Percentiles rank a stretch among this genome's conserved stretches.
phyloP scores from a whole-genome alignment of 2,329 filamentous ascomycete species.

The Diaporthe longicolla region DNA sequence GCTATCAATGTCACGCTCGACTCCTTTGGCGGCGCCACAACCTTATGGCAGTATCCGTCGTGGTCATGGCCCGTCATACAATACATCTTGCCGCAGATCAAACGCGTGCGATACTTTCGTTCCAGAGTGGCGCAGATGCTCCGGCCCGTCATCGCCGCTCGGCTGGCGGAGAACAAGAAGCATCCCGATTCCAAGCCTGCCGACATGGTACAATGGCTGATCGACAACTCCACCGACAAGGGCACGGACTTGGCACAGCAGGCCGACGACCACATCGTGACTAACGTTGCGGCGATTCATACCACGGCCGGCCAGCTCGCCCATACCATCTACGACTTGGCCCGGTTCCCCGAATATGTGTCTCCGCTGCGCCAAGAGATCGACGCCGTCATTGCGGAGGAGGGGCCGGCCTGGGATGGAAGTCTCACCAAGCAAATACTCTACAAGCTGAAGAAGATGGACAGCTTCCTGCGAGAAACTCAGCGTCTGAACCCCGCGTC shows the following conservation, averaged over 20 bases:
- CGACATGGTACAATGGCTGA: constrained; percentile 2
- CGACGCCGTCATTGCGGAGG: not conserved
- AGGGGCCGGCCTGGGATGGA: not conserved
- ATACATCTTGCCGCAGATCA: not conserved
- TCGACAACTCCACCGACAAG: constrained; percentile 3
- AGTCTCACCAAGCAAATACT: not conserved
- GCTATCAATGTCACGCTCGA: constrained; percentile 3
- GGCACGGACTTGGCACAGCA: constrained; percentile 1
- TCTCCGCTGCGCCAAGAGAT: not conserved
- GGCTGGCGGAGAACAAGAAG: not conserved
- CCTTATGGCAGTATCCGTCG: not conserved
- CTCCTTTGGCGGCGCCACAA: not conserved
- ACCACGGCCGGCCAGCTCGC: constrained; percentile 63
- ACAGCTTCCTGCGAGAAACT: constrained; percentile 44
- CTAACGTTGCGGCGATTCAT: constrained; percentile 64
- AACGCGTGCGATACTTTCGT: not conserved
- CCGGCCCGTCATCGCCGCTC: not conserved
- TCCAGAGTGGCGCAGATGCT: not conserved
- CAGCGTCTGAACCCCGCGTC: not conserved
- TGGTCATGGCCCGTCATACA: constrained; percentile 1
- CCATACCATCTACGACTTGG: constrained; percentile 61
- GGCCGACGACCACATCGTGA: constrained; percentile 5
- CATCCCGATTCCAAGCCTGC: not conserved
- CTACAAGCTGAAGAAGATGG: constrained; percentile 28
- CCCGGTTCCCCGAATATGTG: not conserved